Evolutionary conservation across 2,329 filamentous ascomycete genomes (phyloP).

Genomic region (Zopfia rhizophila): DNA sequence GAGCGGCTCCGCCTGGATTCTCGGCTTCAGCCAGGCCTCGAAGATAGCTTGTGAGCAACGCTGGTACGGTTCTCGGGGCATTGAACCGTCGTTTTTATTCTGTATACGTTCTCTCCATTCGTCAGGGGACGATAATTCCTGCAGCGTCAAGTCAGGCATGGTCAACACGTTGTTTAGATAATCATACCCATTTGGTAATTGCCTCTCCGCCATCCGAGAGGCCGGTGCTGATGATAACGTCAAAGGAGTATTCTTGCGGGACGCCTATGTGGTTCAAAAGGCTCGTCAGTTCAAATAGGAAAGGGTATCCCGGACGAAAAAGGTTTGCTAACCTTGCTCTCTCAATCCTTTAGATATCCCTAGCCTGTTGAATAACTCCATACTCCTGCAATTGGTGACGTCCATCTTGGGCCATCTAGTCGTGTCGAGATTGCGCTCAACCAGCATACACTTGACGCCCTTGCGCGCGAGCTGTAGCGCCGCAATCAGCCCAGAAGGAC

Average conservation of each 20-base stretch:
- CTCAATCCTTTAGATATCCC: conserved; percentile 41
- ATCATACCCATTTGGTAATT: conserved; percentile 23
- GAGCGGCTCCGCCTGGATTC: conserved; percentile 4
- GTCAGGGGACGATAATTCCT: conserved; percentile 12
- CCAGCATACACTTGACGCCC: conserved; percentile 30
- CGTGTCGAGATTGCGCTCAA: conserved; percentile 38
- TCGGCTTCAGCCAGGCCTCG: conserved; percentile 2
- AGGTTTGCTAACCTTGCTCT: conserved; percentile 19
- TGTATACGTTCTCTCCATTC: conserved; percentile 30
- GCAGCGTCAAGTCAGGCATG: conserved; percentile 5
- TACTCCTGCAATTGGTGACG: conserved; percentile 46
- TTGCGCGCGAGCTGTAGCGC: conserved; percentile 30
- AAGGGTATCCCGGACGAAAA: background rate
- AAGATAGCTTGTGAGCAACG: conserved; percentile 11
- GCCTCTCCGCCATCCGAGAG: conserved; percentile 17
- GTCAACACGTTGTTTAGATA: background rate
- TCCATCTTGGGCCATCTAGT: conserved; percentile 56
- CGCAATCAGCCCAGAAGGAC: conserved; percentile 37
- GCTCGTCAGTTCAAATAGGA: background rate
- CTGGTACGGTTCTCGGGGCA: conserved; percentile 25
- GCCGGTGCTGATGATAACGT: conserved; percentile 27
- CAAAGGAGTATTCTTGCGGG: conserved; percentile 15
- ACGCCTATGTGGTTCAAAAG: conserved; percentile 13
- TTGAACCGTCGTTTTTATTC: conserved; percentile 44
- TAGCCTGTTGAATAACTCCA: conserved; percentile 48